Percentiles rank a stretch among this genome's conserved stretches.
phyloP scores from a whole-genome alignment of 495 filamentous ascomycete genomes.

The Talaromyces trachyspermus region DNA sequence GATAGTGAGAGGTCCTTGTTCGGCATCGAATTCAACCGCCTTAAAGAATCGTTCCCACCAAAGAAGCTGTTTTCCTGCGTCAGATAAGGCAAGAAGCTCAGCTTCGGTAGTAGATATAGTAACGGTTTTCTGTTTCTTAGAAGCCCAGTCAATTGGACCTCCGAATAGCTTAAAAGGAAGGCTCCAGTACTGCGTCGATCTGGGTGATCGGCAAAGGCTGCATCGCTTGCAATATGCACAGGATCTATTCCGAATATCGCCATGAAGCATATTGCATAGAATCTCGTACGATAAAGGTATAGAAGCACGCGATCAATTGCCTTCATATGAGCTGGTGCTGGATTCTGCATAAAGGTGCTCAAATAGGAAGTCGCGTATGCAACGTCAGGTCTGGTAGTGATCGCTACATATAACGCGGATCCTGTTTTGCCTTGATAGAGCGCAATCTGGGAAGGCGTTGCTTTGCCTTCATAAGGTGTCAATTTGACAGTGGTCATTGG shows the following conservation, averaged over 20 bases:
- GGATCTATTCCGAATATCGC: neutral
- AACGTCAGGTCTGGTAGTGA: conserved; percentile 17
- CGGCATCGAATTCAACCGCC: neutral
- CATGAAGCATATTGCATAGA: conserved; percentile 7
- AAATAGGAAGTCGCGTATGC: conserved; percentile 10
- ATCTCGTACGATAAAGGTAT: conserved; percentile 14
- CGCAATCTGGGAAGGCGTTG: conserved; percentile 8
- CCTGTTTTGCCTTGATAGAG: conserved; percentile 18
- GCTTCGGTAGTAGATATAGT: conserved; percentile 16
- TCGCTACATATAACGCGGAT: conserved; percentile 16
- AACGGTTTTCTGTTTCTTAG: conserved; percentile 16
- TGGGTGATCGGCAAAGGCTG: conserved; percentile 14
- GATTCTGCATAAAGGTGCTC: conserved; percentile 17
- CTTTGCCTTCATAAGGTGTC: too few species aligned
- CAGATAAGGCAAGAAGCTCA: conserved; percentile 12
- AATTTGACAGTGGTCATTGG: too few species aligned
- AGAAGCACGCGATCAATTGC: conserved; percentile 10
- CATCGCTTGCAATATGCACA: conserved; percentile 10
- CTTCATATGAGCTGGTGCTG: conserved; percentile 8
- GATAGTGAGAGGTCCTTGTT: neutral
- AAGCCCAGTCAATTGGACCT: conserved; percentile 17
- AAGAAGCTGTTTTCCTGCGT: conserved; percentile 13
- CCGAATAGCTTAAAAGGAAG: conserved; percentile 16
- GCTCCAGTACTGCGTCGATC: conserved; percentile 13
- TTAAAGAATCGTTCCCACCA: conserved; percentile 7